Conservation (phyloP, 495 filamentous ascomycete species). For the Durotheca rogersii region DNA sequence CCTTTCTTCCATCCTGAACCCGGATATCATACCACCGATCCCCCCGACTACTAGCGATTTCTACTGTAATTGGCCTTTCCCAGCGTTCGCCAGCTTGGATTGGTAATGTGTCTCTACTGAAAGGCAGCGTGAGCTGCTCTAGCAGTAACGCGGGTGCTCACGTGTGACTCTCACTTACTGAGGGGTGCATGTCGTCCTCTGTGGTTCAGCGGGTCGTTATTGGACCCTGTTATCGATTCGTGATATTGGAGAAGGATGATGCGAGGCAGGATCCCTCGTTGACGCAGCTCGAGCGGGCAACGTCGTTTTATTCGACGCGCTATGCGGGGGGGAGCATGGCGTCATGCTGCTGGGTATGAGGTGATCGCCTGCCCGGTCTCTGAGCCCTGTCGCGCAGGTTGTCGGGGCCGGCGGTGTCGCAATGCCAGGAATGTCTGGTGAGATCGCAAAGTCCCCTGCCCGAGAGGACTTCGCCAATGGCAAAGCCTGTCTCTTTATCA, state of each 20-base stretch:
- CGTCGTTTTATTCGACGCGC: conserved; percentile 10
- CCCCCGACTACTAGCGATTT: conserved; percentile 3
- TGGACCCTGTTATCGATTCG: conserved; percentile 33
- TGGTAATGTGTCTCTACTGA: conserved; percentile 21
- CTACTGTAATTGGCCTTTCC: conserved; percentile 4
- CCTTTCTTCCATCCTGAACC: conserved; percentile 4
- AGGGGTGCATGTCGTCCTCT: conserved; percentile 18
- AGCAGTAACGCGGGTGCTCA: not conserved
- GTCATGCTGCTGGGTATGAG: conserved; percentile 21
- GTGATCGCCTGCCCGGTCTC: conserved; percentile 22
- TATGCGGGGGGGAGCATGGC: conserved; percentile 26
- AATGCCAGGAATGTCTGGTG: conserved; percentile 2
- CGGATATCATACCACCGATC: conserved; percentile 9
- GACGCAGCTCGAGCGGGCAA: not conserved
- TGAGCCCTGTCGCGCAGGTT: too few relatives aligned
- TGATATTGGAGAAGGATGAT: conserved; percentile 32
- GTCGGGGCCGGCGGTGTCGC: conserved; percentile 6
- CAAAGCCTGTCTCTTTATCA: not conserved
- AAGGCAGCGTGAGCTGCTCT: not conserved
- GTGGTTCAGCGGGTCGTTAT: conserved; percentile 18
- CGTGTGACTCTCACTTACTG: conserved; percentile 8
- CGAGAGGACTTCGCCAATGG: not conserved
- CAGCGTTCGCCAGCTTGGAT: not conserved
- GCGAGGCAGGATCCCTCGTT: conserved; percentile 12
- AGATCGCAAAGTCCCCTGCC: too few relatives aligned